A percentile compares a stretch with the other conserved stretches of the same genome.
Conservation (phyloP, 108 stramenopile species). For the Cylindrotheca closterium region DNA sequence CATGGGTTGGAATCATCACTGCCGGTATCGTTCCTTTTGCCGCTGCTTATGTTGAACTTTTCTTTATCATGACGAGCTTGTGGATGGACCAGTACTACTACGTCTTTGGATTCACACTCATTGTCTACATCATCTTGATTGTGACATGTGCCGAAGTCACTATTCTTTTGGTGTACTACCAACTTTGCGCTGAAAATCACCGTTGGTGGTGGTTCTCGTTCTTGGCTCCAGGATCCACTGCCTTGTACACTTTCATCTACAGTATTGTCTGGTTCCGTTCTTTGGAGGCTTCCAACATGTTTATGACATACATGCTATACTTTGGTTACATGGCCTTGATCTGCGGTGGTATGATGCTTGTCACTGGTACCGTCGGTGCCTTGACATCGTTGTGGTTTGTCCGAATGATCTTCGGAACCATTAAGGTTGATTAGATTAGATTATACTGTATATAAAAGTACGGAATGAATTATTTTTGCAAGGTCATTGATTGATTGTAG, state of each 20-base stretch:
- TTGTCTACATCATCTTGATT: slow-evolving; percentile 93
- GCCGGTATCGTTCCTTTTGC: slow-evolving; percentile 97
- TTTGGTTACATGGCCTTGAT: slow-evolving; percentile 98
- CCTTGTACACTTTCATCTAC: slow-evolving; percentile 92
- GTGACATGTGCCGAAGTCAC: slow-evolving; percentile 96
- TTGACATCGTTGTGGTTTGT: slow-evolving; percentile 93
- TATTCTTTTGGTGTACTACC: slow-evolving; percentile 96
- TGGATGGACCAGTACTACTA: slow-evolving; percentile 99
- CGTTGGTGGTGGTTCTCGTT: slow-evolving; percentile 99
- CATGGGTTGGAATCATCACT: slow-evolving; percentile 70
- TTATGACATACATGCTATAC: slow-evolving; percentile 97
- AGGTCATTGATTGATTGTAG: too few species aligned
- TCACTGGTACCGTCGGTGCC: slow-evolving; percentile 92
- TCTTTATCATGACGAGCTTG: slow-evolving; percentile 97
- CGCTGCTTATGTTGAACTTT: slow-evolving; percentile 97
- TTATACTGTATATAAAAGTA: too few species aligned
- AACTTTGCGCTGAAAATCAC: slow-evolving; percentile 97
- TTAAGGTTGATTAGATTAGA: slow-evolving; percentile 90
- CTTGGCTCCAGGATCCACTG: slow-evolving; percentile 90
- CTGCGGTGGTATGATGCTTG: slow-evolving; percentile 83
- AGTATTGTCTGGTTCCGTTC: slow-evolving; percentile 90
- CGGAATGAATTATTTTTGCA: too few species aligned
- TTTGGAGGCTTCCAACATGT: slow-evolving; percentile 87
- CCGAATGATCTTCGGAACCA: slow-evolving; percentile 93
- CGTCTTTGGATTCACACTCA: slow-evolving; percentile 97